These are phyloP conservation scores for Dothideomycetidae sp. DNA, from an alignment of 2,329 filamentous ascomycete species.

Conservation along the genomic window DNA sequence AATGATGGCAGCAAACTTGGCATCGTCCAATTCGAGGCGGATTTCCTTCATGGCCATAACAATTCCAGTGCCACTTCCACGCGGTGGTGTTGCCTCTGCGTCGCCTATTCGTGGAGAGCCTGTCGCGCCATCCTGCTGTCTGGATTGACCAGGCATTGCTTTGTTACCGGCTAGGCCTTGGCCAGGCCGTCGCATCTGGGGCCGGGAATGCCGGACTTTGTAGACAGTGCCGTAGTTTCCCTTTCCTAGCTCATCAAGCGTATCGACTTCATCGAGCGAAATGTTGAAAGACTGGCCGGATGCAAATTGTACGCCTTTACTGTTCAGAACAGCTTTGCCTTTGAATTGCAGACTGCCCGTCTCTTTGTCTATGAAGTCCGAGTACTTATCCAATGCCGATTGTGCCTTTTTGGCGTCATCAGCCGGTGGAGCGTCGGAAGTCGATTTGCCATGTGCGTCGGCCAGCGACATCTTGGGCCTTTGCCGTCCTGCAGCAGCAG, in stretches of 20 bases:
- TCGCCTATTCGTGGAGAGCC: conserved; percentile 2
- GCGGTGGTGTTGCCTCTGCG: conserved; percentile 16
- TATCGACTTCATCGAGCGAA: conserved; percentile 89
- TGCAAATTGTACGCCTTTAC: conserved; percentile 81
- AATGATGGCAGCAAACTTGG: conserved; percentile 91
- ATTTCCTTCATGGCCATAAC: conserved; percentile 99
- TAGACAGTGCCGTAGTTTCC: conserved; percentile 98
- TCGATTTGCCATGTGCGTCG: conserved; percentile 16
- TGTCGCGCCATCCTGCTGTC: conserved; percentile 13
- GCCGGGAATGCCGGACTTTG: conserved; percentile 78
- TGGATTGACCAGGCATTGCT: conserved; percentile 27
- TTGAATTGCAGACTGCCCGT: conserved; percentile 86
- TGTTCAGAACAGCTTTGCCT: conserved; percentile 79
- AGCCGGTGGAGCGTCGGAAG: conserved; percentile 17
- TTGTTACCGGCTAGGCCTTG: conserved; percentile 47
- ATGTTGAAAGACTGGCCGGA: conserved; percentile 84
- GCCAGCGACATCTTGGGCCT: conserved; percentile 31
- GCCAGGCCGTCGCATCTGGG: conserved; percentile 45
- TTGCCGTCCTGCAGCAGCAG: conserved; percentile 20
- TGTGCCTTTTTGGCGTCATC: conserved; percentile 21
- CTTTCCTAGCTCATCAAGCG: conserved; percentile 83
- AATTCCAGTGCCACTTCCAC: conserved; percentile 50
- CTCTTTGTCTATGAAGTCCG: conserved; percentile 79
- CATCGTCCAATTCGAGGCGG: conserved; percentile 83
- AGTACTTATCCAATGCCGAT: conserved; percentile 50